Evolutionary conservation across 2,329 filamentous ascomycete genomes (phyloP).

Genomic region (Thielaviopsis populi): DNA sequence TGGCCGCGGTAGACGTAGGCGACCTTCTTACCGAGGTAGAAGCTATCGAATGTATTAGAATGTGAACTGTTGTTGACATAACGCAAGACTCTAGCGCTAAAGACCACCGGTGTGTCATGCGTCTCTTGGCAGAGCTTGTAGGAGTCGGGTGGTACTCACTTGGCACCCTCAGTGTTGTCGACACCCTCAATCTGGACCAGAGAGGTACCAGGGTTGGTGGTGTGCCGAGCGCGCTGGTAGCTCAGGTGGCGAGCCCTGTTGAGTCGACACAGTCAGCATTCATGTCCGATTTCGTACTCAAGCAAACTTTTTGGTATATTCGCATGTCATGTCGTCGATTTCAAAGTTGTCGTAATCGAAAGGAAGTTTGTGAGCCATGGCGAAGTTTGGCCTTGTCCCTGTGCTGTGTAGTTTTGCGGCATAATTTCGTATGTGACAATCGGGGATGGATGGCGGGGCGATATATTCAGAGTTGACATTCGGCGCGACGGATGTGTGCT

Average conservation of each 20-base stretch:
- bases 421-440: not conserved
- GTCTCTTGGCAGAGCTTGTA: not conserved
- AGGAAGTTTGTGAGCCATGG: not conserved
- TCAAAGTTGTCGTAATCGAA: slow-evolving; percentile 9
- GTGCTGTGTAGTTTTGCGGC: not conserved
- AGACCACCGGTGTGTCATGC: not conserved
- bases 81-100: not conserved
- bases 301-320: slow-evolving; percentile 9
- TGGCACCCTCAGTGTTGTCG: slow-evolving; percentile 75
- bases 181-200: slow-evolving; percentile 99
- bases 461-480: slow-evolving; percentile 1
- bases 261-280: slow-evolving; percentile 17
- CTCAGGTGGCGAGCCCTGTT: slow-evolving; percentile 89
- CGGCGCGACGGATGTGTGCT: not conserved
- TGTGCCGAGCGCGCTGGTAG: slow-evolving; percentile 91
- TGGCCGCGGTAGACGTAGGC: slow-evolving; percentile 96
- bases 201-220: slow-evolving; percentile 76
- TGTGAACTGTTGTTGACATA: not conserved
- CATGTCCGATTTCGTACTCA: slow-evolving; percentile 4
- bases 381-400: not conserved
- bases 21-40: slow-evolving; percentile 98
- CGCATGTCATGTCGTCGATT: slow-evolving; percentile 15
- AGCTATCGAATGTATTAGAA: slow-evolving; percentile 34
- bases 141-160: slow-evolving; percentile 40
- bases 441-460: not conserved